These are phyloP conservation scores for Vitis vinifera DNA, from an alignment of 164 flowering plant species.

Conservation along the genomic window DNA sequence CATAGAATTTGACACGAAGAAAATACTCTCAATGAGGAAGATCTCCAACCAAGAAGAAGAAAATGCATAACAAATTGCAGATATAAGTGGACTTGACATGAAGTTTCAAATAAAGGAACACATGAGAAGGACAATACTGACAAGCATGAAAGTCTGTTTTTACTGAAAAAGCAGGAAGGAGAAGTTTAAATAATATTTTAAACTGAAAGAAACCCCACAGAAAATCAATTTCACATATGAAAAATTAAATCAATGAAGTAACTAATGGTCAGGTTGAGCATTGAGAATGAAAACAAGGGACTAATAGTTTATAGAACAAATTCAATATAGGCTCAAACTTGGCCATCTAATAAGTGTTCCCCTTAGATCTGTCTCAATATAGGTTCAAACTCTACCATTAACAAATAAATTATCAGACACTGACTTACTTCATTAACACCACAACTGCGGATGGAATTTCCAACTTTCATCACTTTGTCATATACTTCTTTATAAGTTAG, in stretches of 20 bases:
- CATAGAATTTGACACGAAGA: not conserved
- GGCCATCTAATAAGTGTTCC: not conserved
- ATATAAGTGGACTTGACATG: not conserved
- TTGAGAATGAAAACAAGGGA: not conserved
- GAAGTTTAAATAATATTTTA: too few species aligned
- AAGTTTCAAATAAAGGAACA: not conserved
- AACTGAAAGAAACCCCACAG: not conserved
- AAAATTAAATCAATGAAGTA: not conserved
- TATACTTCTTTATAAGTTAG: slow-evolving; percentile 83
- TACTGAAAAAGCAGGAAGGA: too few species aligned
- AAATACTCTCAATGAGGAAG: not conserved
- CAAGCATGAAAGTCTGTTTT: too few species aligned
- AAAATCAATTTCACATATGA: not conserved
- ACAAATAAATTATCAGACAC: not conserved
- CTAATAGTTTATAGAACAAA: not conserved
- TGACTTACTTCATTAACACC: slow-evolving; percentile 64
- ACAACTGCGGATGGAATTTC: slow-evolving; percentile 67
- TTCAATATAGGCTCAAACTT: not conserved
- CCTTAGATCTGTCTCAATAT: too few species aligned
- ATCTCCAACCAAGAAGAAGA: not conserved
- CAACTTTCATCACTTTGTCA: slow-evolving; percentile 68
- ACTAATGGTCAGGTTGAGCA: not conserved
- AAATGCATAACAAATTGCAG: not conserved
- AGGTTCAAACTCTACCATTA: too few species aligned
- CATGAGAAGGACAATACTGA: too few species aligned